Conservation (phyloP, 2,329 filamentous ascomycete genomes). For the Calonectria henricotiae region DNA sequence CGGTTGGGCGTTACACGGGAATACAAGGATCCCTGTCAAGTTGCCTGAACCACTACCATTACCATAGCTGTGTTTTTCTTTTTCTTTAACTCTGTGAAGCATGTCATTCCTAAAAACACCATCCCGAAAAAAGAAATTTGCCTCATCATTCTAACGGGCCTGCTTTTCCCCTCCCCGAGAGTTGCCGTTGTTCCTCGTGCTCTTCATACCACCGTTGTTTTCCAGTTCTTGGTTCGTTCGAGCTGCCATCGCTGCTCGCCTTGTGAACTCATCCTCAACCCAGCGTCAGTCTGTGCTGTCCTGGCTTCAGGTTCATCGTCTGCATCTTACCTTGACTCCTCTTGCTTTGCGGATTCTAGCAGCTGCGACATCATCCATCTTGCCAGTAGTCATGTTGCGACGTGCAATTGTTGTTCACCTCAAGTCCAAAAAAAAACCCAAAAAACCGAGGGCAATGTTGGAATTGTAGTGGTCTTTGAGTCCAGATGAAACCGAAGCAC, state of each 20-base stretch:
- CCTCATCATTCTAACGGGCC: slow-evolving; percentile 6
- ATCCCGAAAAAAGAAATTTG: slow-evolving; percentile 5
- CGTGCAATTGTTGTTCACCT: neutral
- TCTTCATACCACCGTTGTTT: slow-evolving; percentile 12
- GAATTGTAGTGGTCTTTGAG: neutral
- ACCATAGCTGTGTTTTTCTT: slow-evolving; percentile 19
- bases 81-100: slow-evolving; percentile 12
- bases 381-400: slow-evolving; percentile 45
- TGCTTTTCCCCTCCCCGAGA: slow-evolving; percentile 22
- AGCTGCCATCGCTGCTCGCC: slow-evolving; percentile 57
- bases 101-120: slow-evolving; percentile 14
- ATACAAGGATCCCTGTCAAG: slow-evolving; percentile 19
- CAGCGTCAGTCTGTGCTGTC: neutral
- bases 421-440: neutral
- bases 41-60: slow-evolving; percentile 21
- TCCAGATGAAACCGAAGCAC: neutral
- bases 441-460: neutral
- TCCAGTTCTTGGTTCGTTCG: slow-evolving; percentile 53
- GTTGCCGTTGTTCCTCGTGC: slow-evolving; percentile 9
- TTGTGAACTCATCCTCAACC: slow-evolving; percentile 58
- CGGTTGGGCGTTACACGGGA: slow-evolving; percentile 18
- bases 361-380: slow-evolving; percentile 63
- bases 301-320: neutral
- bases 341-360: slow-evolving; percentile 62
- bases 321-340: slow-evolving; percentile 58